These are phyloP conservation scores for Rhynchosporium secalis DNA, from an alignment of 2,329 filamentous ascomycete species.

Conservation along the genomic window DNA sequence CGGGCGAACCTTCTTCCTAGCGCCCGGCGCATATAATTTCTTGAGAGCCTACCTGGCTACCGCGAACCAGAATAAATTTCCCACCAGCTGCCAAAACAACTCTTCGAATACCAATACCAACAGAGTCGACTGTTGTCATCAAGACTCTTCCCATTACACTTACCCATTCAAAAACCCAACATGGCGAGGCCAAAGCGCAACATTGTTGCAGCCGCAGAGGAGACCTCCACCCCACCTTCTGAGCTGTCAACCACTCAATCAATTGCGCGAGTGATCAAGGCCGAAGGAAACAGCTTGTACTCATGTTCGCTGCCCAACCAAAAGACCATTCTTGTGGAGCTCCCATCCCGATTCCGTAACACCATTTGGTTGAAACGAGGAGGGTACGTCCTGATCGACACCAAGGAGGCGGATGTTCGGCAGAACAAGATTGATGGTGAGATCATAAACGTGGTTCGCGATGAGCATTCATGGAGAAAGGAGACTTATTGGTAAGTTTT, in stretches of 20 bases:
- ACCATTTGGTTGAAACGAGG: constrained; percentile 92
- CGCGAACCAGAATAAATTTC: not conserved
- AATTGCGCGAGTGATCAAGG: constrained; percentile 77
- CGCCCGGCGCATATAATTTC: constrained; percentile 4
- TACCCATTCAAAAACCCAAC: not conserved
- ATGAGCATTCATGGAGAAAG: constrained; percentile 91
- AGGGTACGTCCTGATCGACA: constrained; percentile 83
- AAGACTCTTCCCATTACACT: not conserved
- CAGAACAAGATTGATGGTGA: constrained; percentile 82
- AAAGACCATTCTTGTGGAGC: constrained; percentile 71
- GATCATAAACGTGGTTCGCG: constrained; percentile 88
- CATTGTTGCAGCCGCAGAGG: constrained; percentile 74
- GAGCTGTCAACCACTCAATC: constrained; percentile 60
- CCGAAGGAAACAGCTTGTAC: constrained; percentile 88
- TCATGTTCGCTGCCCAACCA: constrained; percentile 69
- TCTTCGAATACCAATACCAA: not conserved
- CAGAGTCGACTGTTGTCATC: not conserved
- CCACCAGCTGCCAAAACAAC: not conserved
- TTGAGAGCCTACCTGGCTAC: constrained; percentile 1
- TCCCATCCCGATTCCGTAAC: constrained; percentile 82
- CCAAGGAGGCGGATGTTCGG: constrained; percentile 59
- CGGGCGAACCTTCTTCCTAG: constrained; percentile 9
- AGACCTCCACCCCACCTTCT: constrained; percentile 60
- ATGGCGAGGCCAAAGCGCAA: constrained; percentile 79
- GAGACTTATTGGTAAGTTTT: constrained; percentile 72